A percentile compares a stretch with the other conserved stretches of the same genome.
These are phyloP conservation scores for Amanita molliuscula DNA, from an alignment of 768 basidiomycete genomes.

Conservation along the genomic window DNA sequence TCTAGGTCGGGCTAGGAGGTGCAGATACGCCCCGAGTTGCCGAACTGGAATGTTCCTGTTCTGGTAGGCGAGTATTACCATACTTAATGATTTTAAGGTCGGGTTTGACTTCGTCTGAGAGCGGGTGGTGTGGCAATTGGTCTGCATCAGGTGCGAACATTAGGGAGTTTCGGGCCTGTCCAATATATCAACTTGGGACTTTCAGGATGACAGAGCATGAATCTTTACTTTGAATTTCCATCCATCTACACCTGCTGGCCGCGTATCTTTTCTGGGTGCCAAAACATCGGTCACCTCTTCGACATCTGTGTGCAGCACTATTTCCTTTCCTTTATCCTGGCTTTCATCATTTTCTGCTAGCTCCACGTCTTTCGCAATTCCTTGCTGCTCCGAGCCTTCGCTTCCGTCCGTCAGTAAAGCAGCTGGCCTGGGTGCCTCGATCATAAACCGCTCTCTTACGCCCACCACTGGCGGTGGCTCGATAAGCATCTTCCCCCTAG, in stretches of 20 bases:
- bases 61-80: constrained; percentile 69
- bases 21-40: constrained; percentile 34
- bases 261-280: constrained; percentile 69
- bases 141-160: constrained; percentile 96
- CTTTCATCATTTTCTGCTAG: constrained; percentile 11
- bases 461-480: constrained; percentile 54
- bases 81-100: constrained; percentile 64
- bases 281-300: constrained; percentile 53
- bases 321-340: constrained; percentile 13
- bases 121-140: constrained; percentile 59
- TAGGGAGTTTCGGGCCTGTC: constrained; percentile 81
- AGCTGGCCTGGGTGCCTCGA: constrained; percentile 46
- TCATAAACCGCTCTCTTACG: constrained; percentile 55
- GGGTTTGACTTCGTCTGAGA: constrained; percentile 15
- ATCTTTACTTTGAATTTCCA: constrained; percentile 69
- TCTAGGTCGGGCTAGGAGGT: constrained; percentile 82
- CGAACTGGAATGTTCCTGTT: constrained; percentile 47
- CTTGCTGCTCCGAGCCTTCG: constrained; percentile 14
- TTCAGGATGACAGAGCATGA: neutral
- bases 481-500: constrained; percentile 60
- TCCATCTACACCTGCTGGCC: constrained; percentile 63
- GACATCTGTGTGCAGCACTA: constrained; percentile 18
- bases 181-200: constrained; percentile 1
- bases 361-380: constrained; percentile 17
- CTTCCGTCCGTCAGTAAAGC: constrained; percentile 40